Conservation (phyloP, 2,329 filamentous ascomycete genomes). For the Colletotrichum shisoi region DNA sequence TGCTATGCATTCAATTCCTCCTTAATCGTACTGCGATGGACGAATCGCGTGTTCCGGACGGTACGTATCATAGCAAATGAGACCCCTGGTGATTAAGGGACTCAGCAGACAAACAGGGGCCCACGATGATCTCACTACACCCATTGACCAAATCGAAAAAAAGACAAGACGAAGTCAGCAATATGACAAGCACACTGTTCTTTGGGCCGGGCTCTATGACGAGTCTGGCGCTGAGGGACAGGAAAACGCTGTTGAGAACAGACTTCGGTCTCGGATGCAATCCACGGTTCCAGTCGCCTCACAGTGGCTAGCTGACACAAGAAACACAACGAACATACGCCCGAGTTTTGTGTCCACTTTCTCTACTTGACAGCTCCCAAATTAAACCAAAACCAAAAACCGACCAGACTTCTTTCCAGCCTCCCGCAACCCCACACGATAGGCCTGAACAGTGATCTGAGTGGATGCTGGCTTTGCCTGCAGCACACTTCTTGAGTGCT, state of each 20-base stretch:
- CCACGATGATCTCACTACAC: slow-evolving; percentile 29
- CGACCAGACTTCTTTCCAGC: slow-evolving; percentile 3
- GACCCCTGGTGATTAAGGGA: slow-evolving; percentile 6
- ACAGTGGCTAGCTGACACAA: slow-evolving; percentile 15
- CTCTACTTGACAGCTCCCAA: slow-evolving; percentile 25
- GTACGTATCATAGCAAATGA: slow-evolving; percentile 24
- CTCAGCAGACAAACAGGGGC: not conserved
- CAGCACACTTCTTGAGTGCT: not conserved
- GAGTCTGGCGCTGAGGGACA: not conserved
- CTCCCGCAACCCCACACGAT: not conserved
- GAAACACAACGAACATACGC: slow-evolving; percentile 1
- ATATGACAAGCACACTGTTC: slow-evolving; percentile 20
- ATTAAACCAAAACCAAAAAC: not conserved
- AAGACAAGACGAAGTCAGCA: slow-evolving; percentile 14
- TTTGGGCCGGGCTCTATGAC: not conserved
- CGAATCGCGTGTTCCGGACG: slow-evolving; percentile 14
- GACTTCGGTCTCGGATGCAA: slow-evolving; percentile 7
- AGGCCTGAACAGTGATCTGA: not conserved
- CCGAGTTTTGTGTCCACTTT: slow-evolving; percentile 10
- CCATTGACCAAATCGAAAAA: not conserved
- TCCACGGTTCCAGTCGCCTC: not conserved
- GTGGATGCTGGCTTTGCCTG: slow-evolving; percentile 10
- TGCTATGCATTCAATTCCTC: not conserved
- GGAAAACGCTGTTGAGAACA: slow-evolving; percentile 12
- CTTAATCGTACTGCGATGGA: not conserved